These are phyloP conservation scores for Barnettozyma siamensis DNA, from an alignment of 805 yeast genomes.

Conservation along the genomic window DNA sequence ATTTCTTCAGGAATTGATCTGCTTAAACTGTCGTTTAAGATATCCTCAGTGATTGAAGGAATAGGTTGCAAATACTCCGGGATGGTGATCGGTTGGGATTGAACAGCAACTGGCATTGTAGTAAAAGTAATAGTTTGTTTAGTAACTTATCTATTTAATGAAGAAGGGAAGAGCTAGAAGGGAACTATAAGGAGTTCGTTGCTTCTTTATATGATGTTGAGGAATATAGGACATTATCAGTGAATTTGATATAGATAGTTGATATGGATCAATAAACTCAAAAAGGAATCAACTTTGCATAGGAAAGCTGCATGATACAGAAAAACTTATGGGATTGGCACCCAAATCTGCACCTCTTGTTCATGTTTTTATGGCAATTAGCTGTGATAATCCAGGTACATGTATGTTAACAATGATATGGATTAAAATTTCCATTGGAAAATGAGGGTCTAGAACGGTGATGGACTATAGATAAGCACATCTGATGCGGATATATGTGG, in stretches of 20 bases:
- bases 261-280: constrained; percentile 1
- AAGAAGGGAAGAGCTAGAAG: too few relatives aligned
- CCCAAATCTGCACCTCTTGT: not conserved
- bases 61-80: constrained; percentile 2
- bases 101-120: constrained; percentile 6
- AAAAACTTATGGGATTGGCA: not conserved
- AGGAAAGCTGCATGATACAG: not conserved
- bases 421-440: not conserved
- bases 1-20: constrained; percentile 6
- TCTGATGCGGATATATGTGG: not conserved
- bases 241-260: not conserved
- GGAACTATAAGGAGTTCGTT: too few relatives aligned
- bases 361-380: too few relatives aligned
- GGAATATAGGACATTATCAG: not conserved
- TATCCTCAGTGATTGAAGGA: constrained; percentile 11
- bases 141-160: too few relatives aligned
- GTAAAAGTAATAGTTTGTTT: not conserved
- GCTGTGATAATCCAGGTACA: too few relatives aligned
- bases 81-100: not conserved
- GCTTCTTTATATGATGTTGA: not conserved
- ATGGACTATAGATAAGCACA: not conserved
- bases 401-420: not conserved
- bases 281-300: constrained; percentile 2
- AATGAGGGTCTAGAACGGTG: not conserved
- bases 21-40: constrained; percentile 3